Conservation (phyloP, 2,329 filamentous ascomycete species). For the Botrytis paeoniae region DNA sequence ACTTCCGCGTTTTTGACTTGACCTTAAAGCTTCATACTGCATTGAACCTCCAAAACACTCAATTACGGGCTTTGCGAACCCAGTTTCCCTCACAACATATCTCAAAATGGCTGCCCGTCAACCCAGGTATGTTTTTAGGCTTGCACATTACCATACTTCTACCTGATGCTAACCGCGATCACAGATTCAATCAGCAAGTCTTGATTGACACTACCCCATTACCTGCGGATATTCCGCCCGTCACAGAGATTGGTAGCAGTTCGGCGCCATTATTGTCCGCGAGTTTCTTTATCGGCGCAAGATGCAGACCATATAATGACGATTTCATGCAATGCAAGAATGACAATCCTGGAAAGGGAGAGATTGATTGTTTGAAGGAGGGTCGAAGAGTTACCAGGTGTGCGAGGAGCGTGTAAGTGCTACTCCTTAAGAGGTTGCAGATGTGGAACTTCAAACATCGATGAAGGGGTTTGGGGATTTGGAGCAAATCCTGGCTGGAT, state of each 20-base stretch:
- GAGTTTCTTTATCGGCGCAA: slow-evolving; percentile 93
- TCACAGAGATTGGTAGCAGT: slow-evolving; percentile 88
- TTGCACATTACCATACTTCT: neutral
- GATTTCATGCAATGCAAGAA: slow-evolving; percentile 99
- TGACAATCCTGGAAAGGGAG: slow-evolving; percentile 84
- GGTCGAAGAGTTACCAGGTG: slow-evolving; percentile 95
- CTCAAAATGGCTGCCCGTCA: slow-evolving; percentile 36
- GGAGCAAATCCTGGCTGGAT: neutral
- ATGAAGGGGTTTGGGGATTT: slow-evolving; percentile 21
- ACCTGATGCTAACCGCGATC: slow-evolving; percentile 35
- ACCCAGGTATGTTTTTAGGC: slow-evolving; percentile 28
- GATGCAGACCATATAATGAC: slow-evolving; percentile 94
- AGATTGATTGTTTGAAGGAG: slow-evolving; percentile 94
- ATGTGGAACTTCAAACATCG: neutral
- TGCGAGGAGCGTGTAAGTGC: slow-evolving; percentile 87
- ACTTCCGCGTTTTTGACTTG: slow-evolving; percentile 30
- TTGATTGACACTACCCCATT: slow-evolving; percentile 96
- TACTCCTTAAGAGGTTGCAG: neutral
- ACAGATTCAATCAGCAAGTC: slow-evolving; percentile 89
- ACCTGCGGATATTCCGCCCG: slow-evolving; percentile 84
- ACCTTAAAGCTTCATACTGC: slow-evolving; percentile 34
- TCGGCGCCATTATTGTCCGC: slow-evolving; percentile 91
- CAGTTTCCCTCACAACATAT: slow-evolving; percentile 22
- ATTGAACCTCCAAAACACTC: slow-evolving; percentile 30
- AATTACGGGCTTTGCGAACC: slow-evolving; percentile 39